These are phyloP conservation scores for Tritrichomonas musculus DNA, from an alignment of 208 protist species.

Conservation along the genomic window DNA sequence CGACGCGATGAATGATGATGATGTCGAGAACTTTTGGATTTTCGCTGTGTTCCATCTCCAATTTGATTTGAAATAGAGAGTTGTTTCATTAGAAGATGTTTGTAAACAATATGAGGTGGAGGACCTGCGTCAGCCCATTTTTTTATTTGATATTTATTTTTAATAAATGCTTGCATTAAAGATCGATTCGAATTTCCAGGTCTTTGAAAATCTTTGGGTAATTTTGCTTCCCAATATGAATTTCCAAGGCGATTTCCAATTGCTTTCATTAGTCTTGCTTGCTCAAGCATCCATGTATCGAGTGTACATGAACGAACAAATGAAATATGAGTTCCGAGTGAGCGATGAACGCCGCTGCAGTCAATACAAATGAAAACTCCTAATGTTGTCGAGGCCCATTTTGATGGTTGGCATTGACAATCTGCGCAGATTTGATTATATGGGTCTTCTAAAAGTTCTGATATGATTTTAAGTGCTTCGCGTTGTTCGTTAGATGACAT, in stretches of 20 bases:
- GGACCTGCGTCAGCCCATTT: not conserved
- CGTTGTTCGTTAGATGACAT: no score
- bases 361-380: slow-evolving; percentile 55
- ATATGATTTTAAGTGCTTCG: not conserved
- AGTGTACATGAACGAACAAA: slow-evolving; percentile 47
- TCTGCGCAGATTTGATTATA: not conserved
- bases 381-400: not conserved
- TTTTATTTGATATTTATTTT: not conserved
- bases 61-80: no score
- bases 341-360: slow-evolving; percentile 53
- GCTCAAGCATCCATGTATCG: slow-evolving; percentile 42
- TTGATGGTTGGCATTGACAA: not conserved
- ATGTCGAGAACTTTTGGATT: no score
- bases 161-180: not conserved
- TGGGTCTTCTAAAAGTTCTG: not conserved
- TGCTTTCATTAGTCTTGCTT: slow-evolving; percentile 36
- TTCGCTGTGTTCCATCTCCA: no score
- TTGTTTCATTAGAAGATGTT: no score
- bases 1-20: no score
- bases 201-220: not conserved
- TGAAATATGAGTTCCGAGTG: slow-evolving; percentile 51
- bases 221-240: slow-evolving; percentile 3
- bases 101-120: no score
- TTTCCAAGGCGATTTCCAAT: slow-evolving; percentile 27
- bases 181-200: not conserved